Evolutionary conservation across 2,329 filamentous ascomycete species (phyloP).

Genomic region (Talaromyces sp.): DNA sequence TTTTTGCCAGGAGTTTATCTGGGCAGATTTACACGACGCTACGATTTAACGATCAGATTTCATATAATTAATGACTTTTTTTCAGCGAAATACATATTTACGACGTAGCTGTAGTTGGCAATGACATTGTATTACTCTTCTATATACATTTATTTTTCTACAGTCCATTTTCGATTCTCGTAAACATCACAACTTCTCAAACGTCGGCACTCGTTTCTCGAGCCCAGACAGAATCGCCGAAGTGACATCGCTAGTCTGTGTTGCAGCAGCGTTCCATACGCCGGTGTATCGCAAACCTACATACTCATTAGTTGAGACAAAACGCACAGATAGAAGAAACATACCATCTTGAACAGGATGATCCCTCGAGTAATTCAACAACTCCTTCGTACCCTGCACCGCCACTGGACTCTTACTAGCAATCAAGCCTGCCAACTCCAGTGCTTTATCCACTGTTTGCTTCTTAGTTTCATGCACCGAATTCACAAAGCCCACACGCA

Average conservation of each 20-base stretch:
- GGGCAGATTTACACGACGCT: not conserved
- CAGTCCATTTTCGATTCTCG: not conserved
- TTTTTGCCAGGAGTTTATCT: not conserved
- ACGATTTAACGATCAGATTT: not conserved
- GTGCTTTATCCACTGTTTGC: conserved; percentile 55
- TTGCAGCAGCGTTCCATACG: conserved; percentile 77
- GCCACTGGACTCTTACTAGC: conserved; percentile 82
- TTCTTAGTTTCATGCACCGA: conserved; percentile 47
- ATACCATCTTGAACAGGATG: conserved; percentile 68
- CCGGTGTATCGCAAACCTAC: conserved; percentile 71
- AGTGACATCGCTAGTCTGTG: conserved; percentile 75
- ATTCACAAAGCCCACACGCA: conserved; percentile 39
- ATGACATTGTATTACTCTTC: not conserved
- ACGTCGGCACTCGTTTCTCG: conserved; percentile 71
- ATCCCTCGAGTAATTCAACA: conserved; percentile 76
- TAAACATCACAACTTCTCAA: conserved; percentile 65
- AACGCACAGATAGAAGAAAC: conserved; percentile 30
- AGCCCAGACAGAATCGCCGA: conserved; percentile 69
- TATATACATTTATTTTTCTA: not conserved
- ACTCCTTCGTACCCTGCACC: conserved; percentile 79
- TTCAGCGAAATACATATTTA: not conserved
- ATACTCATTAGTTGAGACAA: not conserved
- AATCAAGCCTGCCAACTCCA: conserved; percentile 60
- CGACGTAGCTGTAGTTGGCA: not conserved
- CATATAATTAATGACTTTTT: not conserved